These are phyloP conservation scores for Tetrahymena thermophila DNA, from an alignment of 73 alveolate species.

Conservation along the genomic window DNA sequence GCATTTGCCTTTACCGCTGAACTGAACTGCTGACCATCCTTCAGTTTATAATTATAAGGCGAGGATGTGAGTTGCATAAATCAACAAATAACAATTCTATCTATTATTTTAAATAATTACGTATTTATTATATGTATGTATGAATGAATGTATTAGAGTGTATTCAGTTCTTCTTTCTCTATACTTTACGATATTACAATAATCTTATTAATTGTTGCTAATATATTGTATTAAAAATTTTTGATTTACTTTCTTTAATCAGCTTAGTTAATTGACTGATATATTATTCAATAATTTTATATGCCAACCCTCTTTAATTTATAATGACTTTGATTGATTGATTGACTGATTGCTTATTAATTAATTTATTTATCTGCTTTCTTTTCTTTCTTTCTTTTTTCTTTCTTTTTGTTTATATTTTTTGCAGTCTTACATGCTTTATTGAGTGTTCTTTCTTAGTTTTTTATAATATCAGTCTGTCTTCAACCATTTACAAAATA, in stretches of 20 bases:
- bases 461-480: not conserved
- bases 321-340: too few species aligned
- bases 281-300: not conserved
- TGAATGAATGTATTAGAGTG: not conserved
- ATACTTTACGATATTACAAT: not conserved
- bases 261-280: not conserved
- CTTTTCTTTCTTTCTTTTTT: too few species aligned
- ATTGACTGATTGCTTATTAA: too few species aligned
- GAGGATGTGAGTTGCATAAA: not conserved
- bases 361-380: not conserved
- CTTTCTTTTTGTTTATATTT: not conserved
- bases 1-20: not conserved
- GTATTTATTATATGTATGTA: not conserved
- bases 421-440: not conserved
- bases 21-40: not conserved
- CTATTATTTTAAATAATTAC: not conserved
- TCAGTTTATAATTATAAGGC: not conserved
- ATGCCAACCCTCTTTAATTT: not conserved
- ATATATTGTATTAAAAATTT: not conserved
- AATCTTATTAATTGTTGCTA: not conserved
- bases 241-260: not conserved
- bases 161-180: not conserved
- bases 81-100: not conserved
- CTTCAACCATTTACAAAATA: not conserved
- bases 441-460: not conserved